Evolutionary conservation across 2,329 filamentous ascomycete genomes (phyloP).

Genomic region (Shiraia sp.): DNA sequence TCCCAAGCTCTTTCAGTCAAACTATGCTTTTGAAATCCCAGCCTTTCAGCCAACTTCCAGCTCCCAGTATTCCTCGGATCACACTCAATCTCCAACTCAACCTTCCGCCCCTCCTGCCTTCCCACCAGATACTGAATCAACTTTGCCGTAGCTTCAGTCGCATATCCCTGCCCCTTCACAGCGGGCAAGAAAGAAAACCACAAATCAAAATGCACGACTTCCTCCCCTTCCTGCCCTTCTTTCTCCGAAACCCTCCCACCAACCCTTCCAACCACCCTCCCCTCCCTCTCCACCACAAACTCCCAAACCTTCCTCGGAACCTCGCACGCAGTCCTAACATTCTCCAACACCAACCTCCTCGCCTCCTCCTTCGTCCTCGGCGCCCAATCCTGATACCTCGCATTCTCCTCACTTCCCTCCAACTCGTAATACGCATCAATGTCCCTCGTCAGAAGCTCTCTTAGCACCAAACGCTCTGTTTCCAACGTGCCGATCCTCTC

Average conservation of each 20-base stretch:
- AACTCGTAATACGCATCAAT: conserved; percentile 24
- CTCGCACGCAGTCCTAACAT: conserved; percentile 17
- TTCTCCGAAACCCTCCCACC: conserved; percentile 23
- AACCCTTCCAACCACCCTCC: conserved; percentile 33
- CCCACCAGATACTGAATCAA: conserved; percentile 25
- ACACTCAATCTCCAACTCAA: conserved; percentile 40
- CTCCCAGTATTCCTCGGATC: conserved; percentile 38
- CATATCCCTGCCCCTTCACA: conserved; percentile 30
- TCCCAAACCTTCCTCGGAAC: conserved; percentile 27
- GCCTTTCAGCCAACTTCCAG: conserved; percentile 34
- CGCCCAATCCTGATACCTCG: conserved; percentile 30
- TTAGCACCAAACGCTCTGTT: conserved; percentile 27
- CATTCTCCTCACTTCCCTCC: conserved; percentile 29
- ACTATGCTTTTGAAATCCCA: conserved; percentile 34
- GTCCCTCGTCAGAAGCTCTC: conserved; percentile 33
- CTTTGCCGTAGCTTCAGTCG: conserved; percentile 35
- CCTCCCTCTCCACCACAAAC: conserved; percentile 30
- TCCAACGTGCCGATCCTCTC: conserved; percentile 19
- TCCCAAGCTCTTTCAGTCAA: conserved; percentile 30
- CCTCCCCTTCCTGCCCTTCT: conserved; percentile 1
- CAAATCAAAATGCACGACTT: conserved; percentile 20
- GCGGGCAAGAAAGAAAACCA: conserved; percentile 38
- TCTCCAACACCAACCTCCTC: conserved; percentile 18
- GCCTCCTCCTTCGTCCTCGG: conserved; percentile 29
- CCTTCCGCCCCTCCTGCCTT: conserved; percentile 7